Conservation (phyloP, 768 basidiomycete species). For the Clitopilus passeckerianus region DNA sequence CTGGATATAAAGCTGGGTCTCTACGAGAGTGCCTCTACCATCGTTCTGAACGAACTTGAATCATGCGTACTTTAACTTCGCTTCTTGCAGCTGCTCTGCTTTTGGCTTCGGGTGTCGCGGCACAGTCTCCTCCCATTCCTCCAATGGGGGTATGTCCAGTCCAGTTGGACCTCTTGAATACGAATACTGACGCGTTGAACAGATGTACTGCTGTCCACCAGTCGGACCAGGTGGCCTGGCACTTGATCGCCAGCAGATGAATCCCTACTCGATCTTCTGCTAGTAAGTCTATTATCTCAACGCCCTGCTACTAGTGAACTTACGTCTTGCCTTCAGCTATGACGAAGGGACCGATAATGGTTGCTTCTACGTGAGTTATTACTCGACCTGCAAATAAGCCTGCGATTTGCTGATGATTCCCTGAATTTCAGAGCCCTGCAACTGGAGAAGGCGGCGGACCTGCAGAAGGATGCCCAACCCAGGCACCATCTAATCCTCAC, state of each 20-base stretch:
- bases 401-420: neutral
- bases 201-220: constrained; percentile 14
- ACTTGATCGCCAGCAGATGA: constrained; percentile 13
- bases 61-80: neutral
- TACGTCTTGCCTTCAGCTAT: constrained; percentile 1
- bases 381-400: neutral
- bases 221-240: constrained; percentile 9
- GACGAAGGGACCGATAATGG: constrained; percentile 5
- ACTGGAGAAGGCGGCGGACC: constrained; percentile 10
- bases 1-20: no score
- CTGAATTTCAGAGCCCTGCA: constrained; percentile 8
- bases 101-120: neutral
- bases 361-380: constrained; percentile 12
- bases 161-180: no score
- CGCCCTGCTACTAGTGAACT: neutral
- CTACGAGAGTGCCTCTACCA: no score
- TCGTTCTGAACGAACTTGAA: neutral
- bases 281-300: constrained; percentile 7
- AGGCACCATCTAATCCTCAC: constrained; percentile 12
- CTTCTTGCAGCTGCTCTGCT: neutral
- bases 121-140: constrained; percentile 1
- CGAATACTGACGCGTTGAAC: neutral
- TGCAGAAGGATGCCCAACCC: constrained; percentile 9
- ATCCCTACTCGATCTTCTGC: constrained; percentile 12
- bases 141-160: constrained; percentile 2